Conservation (phyloP, 768 basidiomycete genomes). For the Dendrothele bispora region DNA sequence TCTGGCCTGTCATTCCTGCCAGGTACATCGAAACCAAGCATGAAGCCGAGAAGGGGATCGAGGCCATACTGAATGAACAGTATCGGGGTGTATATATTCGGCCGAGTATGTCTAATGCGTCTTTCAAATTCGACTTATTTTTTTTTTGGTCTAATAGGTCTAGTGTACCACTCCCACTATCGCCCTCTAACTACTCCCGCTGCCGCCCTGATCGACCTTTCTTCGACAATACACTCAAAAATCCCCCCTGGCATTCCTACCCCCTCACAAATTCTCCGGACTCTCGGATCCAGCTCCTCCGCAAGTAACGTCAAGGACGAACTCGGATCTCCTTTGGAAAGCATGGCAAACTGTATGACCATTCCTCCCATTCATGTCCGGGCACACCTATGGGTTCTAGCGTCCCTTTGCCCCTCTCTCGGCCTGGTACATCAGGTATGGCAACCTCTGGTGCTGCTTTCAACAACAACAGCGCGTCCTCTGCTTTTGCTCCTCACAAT, state of each 20-base stretch:
- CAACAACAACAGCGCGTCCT: too few relatives aligned
- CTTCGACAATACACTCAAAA: slow-evolving; percentile 67
- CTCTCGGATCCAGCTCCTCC: slow-evolving; percentile 46
- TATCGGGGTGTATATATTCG: slow-evolving; percentile 81
- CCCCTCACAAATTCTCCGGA: slow-evolving; percentile 62
- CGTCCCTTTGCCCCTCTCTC: too few relatives aligned
- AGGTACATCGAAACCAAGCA: slow-evolving; percentile 95
- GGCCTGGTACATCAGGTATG: too few relatives aligned
- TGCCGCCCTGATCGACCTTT: slow-evolving; percentile 81
- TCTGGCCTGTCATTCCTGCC: slow-evolving; percentile 80
- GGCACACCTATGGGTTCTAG: too few relatives aligned
- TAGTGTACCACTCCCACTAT: slow-evolving; percentile 94
- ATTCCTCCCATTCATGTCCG: slow-evolving; percentile 92
- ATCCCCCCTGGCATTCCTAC: slow-evolving; percentile 58
- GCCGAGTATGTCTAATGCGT: slow-evolving; percentile 79
- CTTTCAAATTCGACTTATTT: too few relatives aligned
- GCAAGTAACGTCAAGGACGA: slow-evolving; percentile 24
- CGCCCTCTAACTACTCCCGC: slow-evolving; percentile 87
- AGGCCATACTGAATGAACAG: slow-evolving; percentile 45
- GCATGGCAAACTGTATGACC: slow-evolving; percentile 76
- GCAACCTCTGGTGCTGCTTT: too few relatives aligned
- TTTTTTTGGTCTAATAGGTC: slow-evolving; percentile 47
- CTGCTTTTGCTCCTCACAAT: too few relatives aligned
- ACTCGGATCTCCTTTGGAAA: slow-evolving; percentile 49
- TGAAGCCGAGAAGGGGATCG: slow-evolving; percentile 78